Evolutionary conservation across 192 early-diverging fungal genomes (phyloP).

Genomic region (Kickxella alabastrina): DNA sequence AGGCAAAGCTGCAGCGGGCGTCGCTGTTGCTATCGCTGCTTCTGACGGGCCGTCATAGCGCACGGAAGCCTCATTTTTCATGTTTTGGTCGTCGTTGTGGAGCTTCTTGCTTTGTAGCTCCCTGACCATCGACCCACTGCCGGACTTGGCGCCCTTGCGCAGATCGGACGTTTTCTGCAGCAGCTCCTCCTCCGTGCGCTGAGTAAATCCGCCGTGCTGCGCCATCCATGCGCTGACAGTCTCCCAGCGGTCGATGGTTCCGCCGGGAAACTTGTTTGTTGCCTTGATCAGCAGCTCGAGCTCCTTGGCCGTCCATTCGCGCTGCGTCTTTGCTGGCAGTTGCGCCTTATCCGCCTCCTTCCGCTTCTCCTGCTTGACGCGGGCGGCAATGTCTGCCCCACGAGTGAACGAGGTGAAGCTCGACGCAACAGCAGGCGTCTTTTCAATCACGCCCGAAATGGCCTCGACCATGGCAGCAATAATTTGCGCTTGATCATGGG

Average conservation of each 20-base stretch:
- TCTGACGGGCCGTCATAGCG: constrained; percentile 17
- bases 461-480: neutral
- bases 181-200: constrained; percentile 63
- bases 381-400: constrained; percentile 12
- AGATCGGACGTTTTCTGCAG: constrained; percentile 67
- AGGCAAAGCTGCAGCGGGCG: neutral
- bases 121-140: constrained; percentile 37
- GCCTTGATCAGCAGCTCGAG: constrained; percentile 72
- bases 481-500: neutral
- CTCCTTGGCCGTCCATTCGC: constrained; percentile 70
- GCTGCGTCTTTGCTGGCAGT: neutral
- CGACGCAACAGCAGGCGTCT: constrained; percentile 8
- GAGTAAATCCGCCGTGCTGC: constrained; percentile 60
- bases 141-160: constrained; percentile 54
- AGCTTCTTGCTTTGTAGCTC: constrained; percentile 36
- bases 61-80: constrained; percentile 12
- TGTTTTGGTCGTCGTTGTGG: neutral
- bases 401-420: constrained; percentile 20
- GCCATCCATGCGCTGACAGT: constrained; percentile 77
- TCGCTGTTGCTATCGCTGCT: neutral
- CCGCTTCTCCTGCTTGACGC: constrained; percentile 4
- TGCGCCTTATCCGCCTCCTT: neutral
- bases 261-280: constrained; percentile 76
- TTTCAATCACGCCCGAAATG: constrained; percentile 3
- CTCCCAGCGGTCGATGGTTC: constrained; percentile 71